phyloP scores from a whole-genome alignment of 495 filamentous ascomycete species.

The Rhizodiscina lignyota region DNA sequence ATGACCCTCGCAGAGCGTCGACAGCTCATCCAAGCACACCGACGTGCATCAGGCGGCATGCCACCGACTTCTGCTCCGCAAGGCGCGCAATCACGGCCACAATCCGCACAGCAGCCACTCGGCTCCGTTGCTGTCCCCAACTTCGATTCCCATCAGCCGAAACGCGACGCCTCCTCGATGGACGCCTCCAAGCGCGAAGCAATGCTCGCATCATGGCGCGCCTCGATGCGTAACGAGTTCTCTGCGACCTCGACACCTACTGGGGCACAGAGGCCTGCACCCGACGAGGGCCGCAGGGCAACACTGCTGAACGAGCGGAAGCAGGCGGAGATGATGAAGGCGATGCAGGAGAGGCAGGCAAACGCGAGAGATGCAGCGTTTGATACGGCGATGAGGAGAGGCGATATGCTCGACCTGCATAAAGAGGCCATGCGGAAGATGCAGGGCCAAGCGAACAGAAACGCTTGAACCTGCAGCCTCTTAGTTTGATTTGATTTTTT shows the following conservation, averaged over 20 bases:
- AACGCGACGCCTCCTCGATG: conserved; percentile 23
- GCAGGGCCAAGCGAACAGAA: conserved; percentile 53
- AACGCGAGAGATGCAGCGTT: conserved; percentile 32
- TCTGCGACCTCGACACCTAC: neutral
- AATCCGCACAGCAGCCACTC: conserved; percentile 7
- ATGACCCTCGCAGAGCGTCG: conserved; percentile 58
- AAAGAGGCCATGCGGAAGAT: conserved; percentile 67
- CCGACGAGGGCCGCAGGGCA: neutral
- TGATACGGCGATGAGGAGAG: conserved; percentile 60
- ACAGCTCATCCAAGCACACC: conserved; percentile 27
- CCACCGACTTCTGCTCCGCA: conserved; percentile 2
- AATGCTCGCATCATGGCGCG: conserved; percentile 32
- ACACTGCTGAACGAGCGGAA: conserved; percentile 27
- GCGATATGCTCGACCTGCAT: conserved; percentile 62
- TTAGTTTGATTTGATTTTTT: too few relatives aligned
- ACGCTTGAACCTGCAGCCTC: too few relatives aligned
- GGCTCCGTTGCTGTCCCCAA: conserved; percentile 6
- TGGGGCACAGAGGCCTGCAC: neutral
- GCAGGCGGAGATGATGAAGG: conserved; percentile 29
- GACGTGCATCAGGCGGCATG: conserved; percentile 6
- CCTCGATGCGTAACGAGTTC: too few relatives aligned
- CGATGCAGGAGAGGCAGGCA: conserved; percentile 22
- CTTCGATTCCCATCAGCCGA: conserved; percentile 44
- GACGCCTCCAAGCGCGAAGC: conserved; percentile 34
- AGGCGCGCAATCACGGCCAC: conserved; percentile 1